Evolutionary conservation across 2,329 filamentous ascomycete genomes (phyloP).

Genomic region (Furcasterigmium furcatum): DNA sequence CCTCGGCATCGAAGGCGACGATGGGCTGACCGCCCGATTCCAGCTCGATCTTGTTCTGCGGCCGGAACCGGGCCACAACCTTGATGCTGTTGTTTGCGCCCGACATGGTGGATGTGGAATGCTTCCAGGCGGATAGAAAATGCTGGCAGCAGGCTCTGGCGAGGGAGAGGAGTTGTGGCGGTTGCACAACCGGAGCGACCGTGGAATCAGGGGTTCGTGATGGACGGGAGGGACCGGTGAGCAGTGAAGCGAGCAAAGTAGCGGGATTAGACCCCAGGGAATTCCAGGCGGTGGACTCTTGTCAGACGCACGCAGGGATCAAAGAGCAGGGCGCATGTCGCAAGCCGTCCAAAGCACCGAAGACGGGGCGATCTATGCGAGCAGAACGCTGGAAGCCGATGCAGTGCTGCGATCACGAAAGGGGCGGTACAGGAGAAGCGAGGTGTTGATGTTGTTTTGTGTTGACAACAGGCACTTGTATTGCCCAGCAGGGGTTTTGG

Average conservation of each 20-base stretch:
- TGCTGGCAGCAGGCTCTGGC: not conserved
- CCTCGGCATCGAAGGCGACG: conserved; percentile 81
- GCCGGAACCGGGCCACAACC: conserved; percentile 97
- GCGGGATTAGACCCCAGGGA: not conserved
- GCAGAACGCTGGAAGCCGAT: too few species aligned
- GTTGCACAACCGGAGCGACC: not conserved
- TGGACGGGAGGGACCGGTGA: not conserved
- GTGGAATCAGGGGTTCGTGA: not conserved
- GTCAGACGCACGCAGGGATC: not conserved
- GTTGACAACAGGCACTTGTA: too few species aligned
- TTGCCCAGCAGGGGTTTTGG: too few species aligned
- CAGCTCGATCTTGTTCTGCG: conserved; percentile 93
- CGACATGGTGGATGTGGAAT: conserved; percentile 43
- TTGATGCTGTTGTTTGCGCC: conserved; percentile 65
- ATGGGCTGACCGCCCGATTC: conserved; percentile 88
- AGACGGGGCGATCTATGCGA: not conserved
- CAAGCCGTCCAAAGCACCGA: not conserved
- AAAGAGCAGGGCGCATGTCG: conserved; percentile 2
- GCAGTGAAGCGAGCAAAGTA: not conserved
- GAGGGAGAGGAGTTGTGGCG: not conserved
- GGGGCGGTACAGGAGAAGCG: too few species aligned
- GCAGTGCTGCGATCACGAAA: too few species aligned
- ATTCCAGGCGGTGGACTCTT: not conserved
- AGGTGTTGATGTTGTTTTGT: too few species aligned
- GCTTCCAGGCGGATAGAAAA: conserved; percentile 3